A percentile compares a stretch with the other conserved stretches of the same genome.
Evolutionary conservation across 2,329 filamentous ascomycete species (phyloP).

Genomic region (Claviceps citrina): DNA sequence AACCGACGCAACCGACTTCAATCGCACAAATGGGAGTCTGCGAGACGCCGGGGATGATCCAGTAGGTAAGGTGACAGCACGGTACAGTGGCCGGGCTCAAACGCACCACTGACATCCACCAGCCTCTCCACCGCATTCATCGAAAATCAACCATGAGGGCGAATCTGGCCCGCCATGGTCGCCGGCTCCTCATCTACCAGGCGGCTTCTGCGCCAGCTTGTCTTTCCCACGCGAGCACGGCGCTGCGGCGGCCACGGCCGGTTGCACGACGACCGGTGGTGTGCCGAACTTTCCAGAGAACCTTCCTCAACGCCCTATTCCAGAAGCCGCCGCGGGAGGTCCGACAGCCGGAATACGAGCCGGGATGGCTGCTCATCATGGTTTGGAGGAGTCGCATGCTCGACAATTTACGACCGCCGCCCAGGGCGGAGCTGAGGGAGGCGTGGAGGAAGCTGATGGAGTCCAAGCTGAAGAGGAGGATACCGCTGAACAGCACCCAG

Average conservation of each 20-base stretch:
- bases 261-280: conserved; percentile 12
- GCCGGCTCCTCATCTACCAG: conserved; percentile 23
- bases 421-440: conserved; percentile 43
- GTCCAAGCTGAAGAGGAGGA: conserved; percentile 31
- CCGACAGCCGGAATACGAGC: conserved; percentile 48
- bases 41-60: background rate
- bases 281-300: conserved; percentile 16
- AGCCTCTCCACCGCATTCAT: conserved; percentile 12
- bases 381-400: conserved; percentile 48
- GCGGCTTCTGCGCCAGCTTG: conserved; percentile 18
- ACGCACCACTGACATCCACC: background rate
- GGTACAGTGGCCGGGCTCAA: background rate
- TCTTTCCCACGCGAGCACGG: conserved; percentile 16
- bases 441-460: conserved; percentile 52
- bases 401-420: conserved; percentile 49
- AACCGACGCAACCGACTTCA: background rate
- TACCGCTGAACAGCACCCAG: conserved; percentile 49
- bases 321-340: conserved; percentile 41
- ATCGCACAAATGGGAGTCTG: background rate
- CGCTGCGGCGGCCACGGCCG: conserved; percentile 16
- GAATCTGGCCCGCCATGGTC: conserved; percentile 29
- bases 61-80: background rate
- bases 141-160: conserved; percentile 27
- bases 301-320: conserved; percentile 47
- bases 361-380: conserved; percentile 57